Base-by-base conservation (phyloP, 2,329 filamentous ascomycete species). In the Coniella lustricola region DNA sequence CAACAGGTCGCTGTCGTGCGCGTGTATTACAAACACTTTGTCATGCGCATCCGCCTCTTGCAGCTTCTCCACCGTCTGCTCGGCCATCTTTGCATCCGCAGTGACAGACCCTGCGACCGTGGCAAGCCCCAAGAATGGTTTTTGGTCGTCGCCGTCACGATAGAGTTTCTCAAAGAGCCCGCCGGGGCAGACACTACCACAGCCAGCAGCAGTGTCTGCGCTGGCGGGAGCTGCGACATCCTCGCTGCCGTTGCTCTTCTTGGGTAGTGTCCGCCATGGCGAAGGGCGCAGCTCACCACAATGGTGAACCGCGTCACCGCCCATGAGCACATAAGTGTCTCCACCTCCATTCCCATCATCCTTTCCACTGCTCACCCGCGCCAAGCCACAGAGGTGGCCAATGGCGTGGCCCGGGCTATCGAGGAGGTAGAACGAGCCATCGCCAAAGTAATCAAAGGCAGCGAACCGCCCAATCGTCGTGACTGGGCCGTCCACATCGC, bases 1-100 rank as follows among this genome's bases (percentile, higher is more conserved):
- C 31, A 69, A 44, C 39, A 77, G 50, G 48, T 57, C 64, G 34
- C 62, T 60, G 55, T 77, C 74, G 54, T 77, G 74, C 7, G 74
- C 70, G 21, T 73, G 65, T 1, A 71, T 58, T 4, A 75, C 62
- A 13, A 77, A 60, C 3, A 76, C 56, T 34, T 69, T 63, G 13
- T 70, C 65, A 7, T 63, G 56, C 2, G 65, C 71, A 57, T 76
- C 74, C 8, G 66, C 64, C 49, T 71, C 69, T 44, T 69, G 65
- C 22, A 76, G 45, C 46, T 74, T 74, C n/a, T 57, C 58, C 4
- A 74, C 64, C 1, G 70, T 73, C 40, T 59, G 60, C 20, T 62
- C 49, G 3, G 67, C 63, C 43, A 64, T 58, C 16, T 62, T 59
- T 0, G 56, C 49, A 56, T 67, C 47, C 53, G 60, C 20, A 37